Base-by-base conservation (phyloP, 768 basidiomycete genomes). In the Termitomyces titanicus region DNA sequence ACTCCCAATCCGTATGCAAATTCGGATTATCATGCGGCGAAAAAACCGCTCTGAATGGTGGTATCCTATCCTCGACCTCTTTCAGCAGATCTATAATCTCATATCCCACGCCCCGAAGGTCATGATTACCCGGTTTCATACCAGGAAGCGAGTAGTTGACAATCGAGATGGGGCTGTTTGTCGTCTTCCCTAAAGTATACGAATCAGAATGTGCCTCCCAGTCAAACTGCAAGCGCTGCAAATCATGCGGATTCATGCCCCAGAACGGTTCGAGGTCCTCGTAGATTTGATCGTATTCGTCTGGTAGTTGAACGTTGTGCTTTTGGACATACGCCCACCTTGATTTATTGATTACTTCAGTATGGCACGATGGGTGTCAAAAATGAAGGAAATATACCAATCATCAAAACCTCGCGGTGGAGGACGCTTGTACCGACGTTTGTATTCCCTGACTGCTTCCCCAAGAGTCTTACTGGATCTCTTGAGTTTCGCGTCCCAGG, bases 201-300 rank as follows among this genome's bases (percentile, higher is more conserved):
- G 75, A 67, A 55, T 78, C 72, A 11, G 55, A 57, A 34, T 74
- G 66, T 3, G 58, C 68, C 55, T 76, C 76, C 69, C 72, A 71
- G 2, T 71, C 73, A 5, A 58, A 51, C 56, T 74, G 69, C 4
- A 75, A 66, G 15, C 51, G 56, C 29, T 68, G 72, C 31, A 79
- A 59, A 39, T 74, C 74, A 3, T 35, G 51, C 3, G 77, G 76
- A 29, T 70, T 59, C 58, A 94, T 74, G 1, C 81, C 75, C 85
- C 88, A 93, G 68, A 89, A 96, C 0, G 90, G 92, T 44, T 82
- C 83, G n/a, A 97, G 72, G 67, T 96, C 93, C 43, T 76, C 71
- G 51, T 79, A 66, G 22, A 94, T 81, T 46, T 78, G 77, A 63
- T 89, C 89, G 64, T 92, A 95, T 64, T 95, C 94, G 68, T 96